Evolutionary conservation across 2,329 filamentous ascomycete species (phyloP).

Genomic region (Aspergillus calidoustus): DNA sequence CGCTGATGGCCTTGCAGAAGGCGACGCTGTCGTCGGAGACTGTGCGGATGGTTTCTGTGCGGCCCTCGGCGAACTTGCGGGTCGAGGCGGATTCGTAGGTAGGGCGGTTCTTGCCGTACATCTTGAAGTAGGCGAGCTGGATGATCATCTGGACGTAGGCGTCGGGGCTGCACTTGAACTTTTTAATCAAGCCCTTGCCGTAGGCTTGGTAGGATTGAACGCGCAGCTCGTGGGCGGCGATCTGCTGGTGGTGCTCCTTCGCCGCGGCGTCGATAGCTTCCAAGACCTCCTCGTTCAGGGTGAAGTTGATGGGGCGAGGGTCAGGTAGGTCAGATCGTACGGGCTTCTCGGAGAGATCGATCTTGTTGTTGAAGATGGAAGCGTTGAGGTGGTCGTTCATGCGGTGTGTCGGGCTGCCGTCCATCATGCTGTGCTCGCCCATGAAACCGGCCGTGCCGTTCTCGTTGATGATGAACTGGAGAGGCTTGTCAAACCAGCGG

Average conservation of each 20-base stretch:
- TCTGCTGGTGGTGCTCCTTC: constrained; percentile 78
- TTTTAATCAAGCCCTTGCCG: constrained; percentile 98
- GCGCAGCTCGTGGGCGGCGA: constrained; percentile 84
- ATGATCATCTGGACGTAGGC: constrained; percentile 99
- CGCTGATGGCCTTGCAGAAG: constrained; percentile 86
- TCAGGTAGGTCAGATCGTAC: constrained; percentile 84
- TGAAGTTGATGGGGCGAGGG: constrained; percentile 76
- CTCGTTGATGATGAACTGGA: constrained; percentile 97
- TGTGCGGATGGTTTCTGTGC: constrained; percentile 92
- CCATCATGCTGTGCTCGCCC: constrained; percentile 99
- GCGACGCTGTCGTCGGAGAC: constrained; percentile 90
- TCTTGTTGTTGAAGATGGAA: constrained; percentile 90
- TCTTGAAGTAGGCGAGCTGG: constrained; percentile 97
- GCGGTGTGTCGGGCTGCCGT: constrained; percentile 95
- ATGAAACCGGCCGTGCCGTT: constrained; percentile 97
- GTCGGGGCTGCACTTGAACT: constrained; percentile 97
- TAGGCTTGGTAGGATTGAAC: constrained; percentile 97
- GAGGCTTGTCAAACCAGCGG: constrained; percentile 96
- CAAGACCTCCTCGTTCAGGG: constrained; percentile 73
- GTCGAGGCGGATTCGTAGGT: constrained; percentile 97
- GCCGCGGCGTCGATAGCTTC: constrained; percentile 78
- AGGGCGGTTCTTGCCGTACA: constrained; percentile 96
- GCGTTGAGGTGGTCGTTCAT: constrained; percentile 93
- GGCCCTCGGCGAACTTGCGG: constrained; percentile 91
- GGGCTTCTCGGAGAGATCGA: constrained; percentile 80